A percentile compares a stretch with the other conserved stretches of the same genome.
Conservation (phyloP, 495 filamentous ascomycete species). For the Xylaria flabelliformis region DNA sequence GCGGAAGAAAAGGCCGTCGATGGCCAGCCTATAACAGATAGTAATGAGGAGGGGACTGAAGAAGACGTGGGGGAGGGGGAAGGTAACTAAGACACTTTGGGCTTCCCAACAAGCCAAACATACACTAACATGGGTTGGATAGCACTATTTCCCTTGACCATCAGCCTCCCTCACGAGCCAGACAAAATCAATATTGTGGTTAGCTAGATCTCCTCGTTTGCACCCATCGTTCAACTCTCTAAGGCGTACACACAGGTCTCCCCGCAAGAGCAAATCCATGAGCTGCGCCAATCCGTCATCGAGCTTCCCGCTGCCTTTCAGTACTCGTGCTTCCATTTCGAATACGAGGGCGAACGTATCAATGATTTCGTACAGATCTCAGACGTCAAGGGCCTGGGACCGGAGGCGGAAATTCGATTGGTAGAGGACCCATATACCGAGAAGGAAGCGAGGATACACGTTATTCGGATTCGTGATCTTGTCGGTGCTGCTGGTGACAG, state of each 20-base stretch:
- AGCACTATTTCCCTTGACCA: constrained; percentile 76
- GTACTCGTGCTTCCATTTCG: constrained; percentile 98
- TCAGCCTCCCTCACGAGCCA: constrained; percentile 82
- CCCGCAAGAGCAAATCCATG: constrained; percentile 93
- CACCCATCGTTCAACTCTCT: constrained; percentile 32
- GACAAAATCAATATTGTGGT: constrained; percentile 86
- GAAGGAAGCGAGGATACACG: constrained; percentile 95
- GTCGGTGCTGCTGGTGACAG: constrained; percentile 90
- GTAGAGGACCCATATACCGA: constrained; percentile 98
- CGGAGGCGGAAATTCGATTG: constrained; percentile 76
- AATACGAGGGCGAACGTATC: constrained; percentile 81
- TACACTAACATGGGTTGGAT: constrained; percentile 29
- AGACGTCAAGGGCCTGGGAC: constrained; percentile 79
- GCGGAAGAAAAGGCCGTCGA: constrained; percentile 34
- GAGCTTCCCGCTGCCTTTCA: constrained; percentile 92
- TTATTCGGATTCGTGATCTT: constrained; percentile 87
- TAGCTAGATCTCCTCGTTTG: constrained; percentile 36
- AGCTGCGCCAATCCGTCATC: constrained; percentile 95
- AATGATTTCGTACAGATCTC: constrained; percentile 96
- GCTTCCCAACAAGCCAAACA: neutral
- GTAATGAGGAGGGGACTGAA: constrained; percentile 35
- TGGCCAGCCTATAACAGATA: constrained; percentile 37
- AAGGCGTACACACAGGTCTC: constrained; percentile 70
- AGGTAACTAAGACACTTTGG: constrained; percentile 28
- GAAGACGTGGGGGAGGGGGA: constrained; percentile 39